Evolutionary conservation across 352 stramenopile genomes (phyloP), one percentile per base, ranked within the genome.

Genomic region (Blastocystis sp.): DNA sequence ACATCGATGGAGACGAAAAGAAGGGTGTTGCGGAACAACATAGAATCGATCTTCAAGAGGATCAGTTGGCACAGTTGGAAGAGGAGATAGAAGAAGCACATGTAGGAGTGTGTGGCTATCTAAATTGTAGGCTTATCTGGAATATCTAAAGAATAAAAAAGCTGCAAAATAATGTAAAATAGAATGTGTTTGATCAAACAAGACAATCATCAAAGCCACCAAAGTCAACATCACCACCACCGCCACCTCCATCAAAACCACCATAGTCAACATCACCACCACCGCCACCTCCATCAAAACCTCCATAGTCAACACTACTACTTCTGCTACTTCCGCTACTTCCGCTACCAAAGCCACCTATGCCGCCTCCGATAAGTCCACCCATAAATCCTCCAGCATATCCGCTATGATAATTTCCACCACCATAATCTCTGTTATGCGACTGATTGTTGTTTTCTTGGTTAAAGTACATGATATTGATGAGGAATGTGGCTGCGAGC

Each of bases 391-490:
- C 50, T 59, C 20, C 50, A n/a, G 11, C 50, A n/a, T 3, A 13
- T 59, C 50, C 50, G 13, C 50, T n/a, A 59, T 59, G 0, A 3
- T 59, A 59, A 2, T n/a, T 3, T 59, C 50, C 50, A n/a, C 50
- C 50, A 56, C 50, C 20, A n/a, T 59, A 66, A 26, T 26, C 56
- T 55, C 34, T 37, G 50, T 20, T 37, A 18, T 43, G 23, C 7
- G 37, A 75, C 3, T 50, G 7, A 39, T 88, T 8, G 18, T 43
- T 87, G 41, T 73, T 37, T 8, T 77, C 45, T 6, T 64, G 47
- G 23, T 88, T 59, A 23, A 76, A 88, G 50, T 77, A 88, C 55
- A 88, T 88, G 20, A 76, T 11, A 29, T 88, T 79, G 45, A 88
- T 77, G 5, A 88, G 55, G 63, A 88, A 76, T 11, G 77, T 77